phyloP scores from a whole-genome alignment of 768 basidiomycete genomes.

The Ramaria rubella region DNA sequence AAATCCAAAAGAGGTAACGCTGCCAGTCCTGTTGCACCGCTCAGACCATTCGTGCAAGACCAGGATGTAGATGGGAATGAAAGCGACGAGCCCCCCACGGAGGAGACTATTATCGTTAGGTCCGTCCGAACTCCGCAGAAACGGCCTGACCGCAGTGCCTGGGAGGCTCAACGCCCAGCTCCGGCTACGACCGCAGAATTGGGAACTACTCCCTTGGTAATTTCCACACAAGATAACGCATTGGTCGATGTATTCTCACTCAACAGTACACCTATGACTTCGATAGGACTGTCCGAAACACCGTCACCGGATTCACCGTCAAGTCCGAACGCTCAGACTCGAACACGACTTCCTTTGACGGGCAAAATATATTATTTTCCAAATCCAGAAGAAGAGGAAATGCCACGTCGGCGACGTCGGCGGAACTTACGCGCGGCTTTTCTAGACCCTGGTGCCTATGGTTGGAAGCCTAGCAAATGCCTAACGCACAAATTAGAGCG shows the following conservation, averaged over 20 bases:
- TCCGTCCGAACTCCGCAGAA: too few species aligned
- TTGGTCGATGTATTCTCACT: background rate
- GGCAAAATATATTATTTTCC: background rate
- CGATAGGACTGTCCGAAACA: conserved; percentile 1
- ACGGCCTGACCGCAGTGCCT: background rate
- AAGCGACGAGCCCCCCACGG: background rate
- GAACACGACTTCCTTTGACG: background rate
- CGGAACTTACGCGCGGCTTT: conserved; percentile 9
- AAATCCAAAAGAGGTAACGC: too few species aligned
- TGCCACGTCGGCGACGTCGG: background rate
- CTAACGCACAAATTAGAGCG: background rate
- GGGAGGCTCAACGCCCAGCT: background rate
- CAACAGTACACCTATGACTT: conserved; percentile 4
- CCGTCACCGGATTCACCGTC: background rate
- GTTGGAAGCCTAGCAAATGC: background rate
- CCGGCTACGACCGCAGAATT: background rate
- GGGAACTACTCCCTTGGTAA: background rate
- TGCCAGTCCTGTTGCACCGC: too few species aligned
- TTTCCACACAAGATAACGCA: background rate
- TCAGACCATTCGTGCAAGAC: too few species aligned
- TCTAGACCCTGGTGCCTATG: conserved; percentile 4
- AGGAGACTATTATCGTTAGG: background rate
- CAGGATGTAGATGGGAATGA: background rate
- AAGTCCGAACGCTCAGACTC: background rate
- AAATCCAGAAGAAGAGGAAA: conserved; percentile 5